Base-by-base conservation (phyloP, 2,329 filamentous ascomycete genomes). In the Bertia moriformis region DNA sequence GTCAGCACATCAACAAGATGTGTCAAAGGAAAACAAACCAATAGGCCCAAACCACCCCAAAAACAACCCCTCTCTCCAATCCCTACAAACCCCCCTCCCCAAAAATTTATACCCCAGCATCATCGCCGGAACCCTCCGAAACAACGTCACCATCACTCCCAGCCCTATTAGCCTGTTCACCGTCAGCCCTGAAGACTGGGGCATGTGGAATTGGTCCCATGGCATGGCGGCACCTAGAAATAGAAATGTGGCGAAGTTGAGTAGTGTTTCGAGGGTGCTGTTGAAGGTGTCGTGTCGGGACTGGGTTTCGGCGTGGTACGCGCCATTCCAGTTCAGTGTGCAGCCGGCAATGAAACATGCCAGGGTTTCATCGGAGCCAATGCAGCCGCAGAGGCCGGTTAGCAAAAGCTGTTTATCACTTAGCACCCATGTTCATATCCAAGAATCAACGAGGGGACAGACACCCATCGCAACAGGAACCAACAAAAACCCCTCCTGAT, bases 11-110 rank as follows among this genome's bases (percentile, higher is more conserved):
- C 5, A 14, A 5, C 35, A 14, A 4, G 12, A 24, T 7, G 19
- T 4, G 7, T 14, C 1, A 18, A 3, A 19, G 14, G 36, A 18
- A 37, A 69, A 73, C 7, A 80, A 73, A 2, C 76, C 76, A 35
- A 80, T 78, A 0, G 76, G 76, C 0, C 75, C 76, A 44, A 80
- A 80, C 42, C 75, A 74, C 0, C 72, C 72, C 68, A 76, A 71
- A 42, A 77, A 76, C 0, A 77, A 47, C 0, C 71, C 72, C 42
- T 77, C 71, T 45, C 67, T 69, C 60, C 65, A 73, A 46, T 62
- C 55, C n/a, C 61, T 61, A 41, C 66, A 62, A 0, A 66, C 60
- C n/a, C n/a, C n/a, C 2, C 55, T 54, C 0, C 70, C 69, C 66
- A 76, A 71, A 4, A 71, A 54, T 45, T 67, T 70, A 51, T 75